Conservation (phyloP, 1,284 basidiomycete species). For the Malassezia arunalokei region DNA sequence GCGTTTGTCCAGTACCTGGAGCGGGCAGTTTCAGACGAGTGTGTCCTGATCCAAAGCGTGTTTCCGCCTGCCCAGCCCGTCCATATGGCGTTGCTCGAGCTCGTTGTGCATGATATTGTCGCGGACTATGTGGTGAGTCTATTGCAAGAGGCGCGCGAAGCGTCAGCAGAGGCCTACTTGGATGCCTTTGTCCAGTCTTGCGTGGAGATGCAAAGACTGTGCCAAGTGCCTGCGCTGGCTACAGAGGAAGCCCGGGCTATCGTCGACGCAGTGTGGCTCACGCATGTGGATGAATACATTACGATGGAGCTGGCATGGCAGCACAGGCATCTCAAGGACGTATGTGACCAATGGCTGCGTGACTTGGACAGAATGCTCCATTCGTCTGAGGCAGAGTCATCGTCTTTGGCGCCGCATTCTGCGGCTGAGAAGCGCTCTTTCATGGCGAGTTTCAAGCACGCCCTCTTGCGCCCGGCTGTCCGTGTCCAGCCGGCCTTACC, state of each 20-base stretch:
- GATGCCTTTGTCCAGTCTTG: conserved; percentile 74
- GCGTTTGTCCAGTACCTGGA: conserved; percentile 41
- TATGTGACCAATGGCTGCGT: conserved; percentile 67
- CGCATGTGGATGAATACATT: conserved; percentile 90
- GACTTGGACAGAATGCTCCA: conserved; percentile 47
- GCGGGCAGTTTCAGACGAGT: conserved; percentile 56
- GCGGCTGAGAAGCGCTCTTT: conserved; percentile 84
- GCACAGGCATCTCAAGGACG: conserved; percentile 60
- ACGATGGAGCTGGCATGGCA: conserved; percentile 79
- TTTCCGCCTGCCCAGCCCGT: conserved; percentile 69
- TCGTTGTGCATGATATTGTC: conserved; percentile 61
- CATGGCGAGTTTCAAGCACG: conserved; percentile 75
- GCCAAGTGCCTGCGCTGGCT: conserved; percentile 20
- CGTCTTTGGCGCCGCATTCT: conserved; percentile 48
- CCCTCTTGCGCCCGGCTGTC: conserved; percentile 81
- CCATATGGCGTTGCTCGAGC: conserved; percentile 61
- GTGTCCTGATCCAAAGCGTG: conserved; percentile 64
- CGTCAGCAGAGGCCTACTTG: conserved; percentile 64
- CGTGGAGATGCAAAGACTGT: conserved; percentile 55
- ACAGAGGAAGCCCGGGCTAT: conserved; percentile 62
- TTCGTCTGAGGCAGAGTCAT: not conserved
- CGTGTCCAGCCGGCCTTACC: not conserved
- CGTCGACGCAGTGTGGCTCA: conserved; percentile 76
- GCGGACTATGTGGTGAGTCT: conserved; percentile 73
- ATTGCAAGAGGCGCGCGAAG: conserved; percentile 62